Evolutionary conservation across 352 stramenopile species (phyloP).

Genomic region (Ophiocytium majus): DNA sequence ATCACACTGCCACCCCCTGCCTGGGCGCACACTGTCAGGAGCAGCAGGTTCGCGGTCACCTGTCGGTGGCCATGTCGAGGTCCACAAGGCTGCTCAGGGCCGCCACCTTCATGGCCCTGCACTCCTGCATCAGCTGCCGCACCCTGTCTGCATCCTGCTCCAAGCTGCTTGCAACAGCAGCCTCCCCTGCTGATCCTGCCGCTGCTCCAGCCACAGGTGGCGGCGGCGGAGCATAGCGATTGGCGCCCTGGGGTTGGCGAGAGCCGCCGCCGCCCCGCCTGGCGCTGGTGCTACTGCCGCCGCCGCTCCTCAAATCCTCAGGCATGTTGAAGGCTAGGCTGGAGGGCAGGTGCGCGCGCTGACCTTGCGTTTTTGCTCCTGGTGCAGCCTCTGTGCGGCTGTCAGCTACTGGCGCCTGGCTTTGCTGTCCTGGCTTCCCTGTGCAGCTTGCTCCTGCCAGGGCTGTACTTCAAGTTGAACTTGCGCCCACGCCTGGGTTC

Average conservation of each 20-base stretch:
- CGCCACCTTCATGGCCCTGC: background rate
- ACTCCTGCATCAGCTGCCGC: background rate
- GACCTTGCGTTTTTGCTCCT: background rate
- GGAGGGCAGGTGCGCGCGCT: no score
- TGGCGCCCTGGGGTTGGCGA: no score
- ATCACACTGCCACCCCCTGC: background rate
- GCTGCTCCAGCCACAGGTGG: background rate
- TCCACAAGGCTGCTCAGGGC: background rate
- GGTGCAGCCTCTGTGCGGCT: background rate
- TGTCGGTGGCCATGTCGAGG: background rate
- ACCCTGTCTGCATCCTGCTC: background rate
- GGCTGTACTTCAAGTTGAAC: background rate
- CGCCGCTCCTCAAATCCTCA: background rate
- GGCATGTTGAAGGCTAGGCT: no score
- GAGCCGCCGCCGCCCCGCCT: background rate
- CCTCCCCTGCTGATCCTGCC: background rate
- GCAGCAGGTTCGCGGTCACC: background rate
- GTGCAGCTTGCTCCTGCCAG: background rate
- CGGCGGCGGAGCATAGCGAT: no score
- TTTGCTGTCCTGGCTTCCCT: background rate
- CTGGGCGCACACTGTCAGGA: background rate
- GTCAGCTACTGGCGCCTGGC: background rate
- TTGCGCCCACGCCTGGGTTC: background rate
- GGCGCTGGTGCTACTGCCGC: background rate
- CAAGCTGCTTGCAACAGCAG: background rate